Conservation (phyloP, 2,329 filamentous ascomycete genomes). For the Cadophora sp. region DNA sequence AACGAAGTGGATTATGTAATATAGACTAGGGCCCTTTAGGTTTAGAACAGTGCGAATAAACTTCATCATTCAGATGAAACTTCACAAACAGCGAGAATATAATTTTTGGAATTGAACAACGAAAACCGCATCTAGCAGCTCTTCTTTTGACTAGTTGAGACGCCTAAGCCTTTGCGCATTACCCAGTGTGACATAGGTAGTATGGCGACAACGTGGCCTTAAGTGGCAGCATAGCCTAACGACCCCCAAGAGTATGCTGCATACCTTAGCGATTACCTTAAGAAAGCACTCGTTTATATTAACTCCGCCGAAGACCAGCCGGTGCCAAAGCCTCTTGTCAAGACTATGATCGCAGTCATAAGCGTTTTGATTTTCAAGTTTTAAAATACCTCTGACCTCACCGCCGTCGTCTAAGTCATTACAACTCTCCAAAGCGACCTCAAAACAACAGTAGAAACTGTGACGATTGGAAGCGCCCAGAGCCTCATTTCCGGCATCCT, state of each 20-base stretch:
- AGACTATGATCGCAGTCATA: slow-evolving; percentile 23
- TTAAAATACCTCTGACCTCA: slow-evolving; percentile 16
- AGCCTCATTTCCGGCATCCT: too few relatives aligned
- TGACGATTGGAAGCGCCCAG: too few relatives aligned
- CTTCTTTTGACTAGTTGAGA: slow-evolving; percentile 21
- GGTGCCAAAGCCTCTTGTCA: slow-evolving; percentile 16
- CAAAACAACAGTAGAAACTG: slow-evolving; percentile 15
- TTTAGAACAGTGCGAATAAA: too few relatives aligned
- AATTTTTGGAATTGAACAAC: slow-evolving; percentile 24
- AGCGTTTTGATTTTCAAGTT: slow-evolving; percentile 24
- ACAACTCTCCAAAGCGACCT: slow-evolving; percentile 22
- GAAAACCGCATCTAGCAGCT: slow-evolving; percentile 19
- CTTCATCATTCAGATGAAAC: not conserved
- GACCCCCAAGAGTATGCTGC: slow-evolving; percentile 20
- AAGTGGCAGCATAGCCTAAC: slow-evolving; percentile 24
- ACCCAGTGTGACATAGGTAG: slow-evolving; percentile 5
- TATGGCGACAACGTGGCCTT: slow-evolving; percentile 15
- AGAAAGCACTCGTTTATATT: slow-evolving; percentile 22
- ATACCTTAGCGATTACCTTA: slow-evolving; percentile 24
- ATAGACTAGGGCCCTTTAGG: slow-evolving; percentile 3
- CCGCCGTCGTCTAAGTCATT: slow-evolving; percentile 11
- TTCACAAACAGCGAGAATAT: too few relatives aligned
- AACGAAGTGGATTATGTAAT: slow-evolving; percentile 5
- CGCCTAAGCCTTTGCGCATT: slow-evolving; percentile 21
- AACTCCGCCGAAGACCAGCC: slow-evolving; percentile 23